These are phyloP conservation scores for Pseudonitzschia multiseries DNA, from an alignment of 108 stramenopile species.

Conservation along the genomic window DNA sequence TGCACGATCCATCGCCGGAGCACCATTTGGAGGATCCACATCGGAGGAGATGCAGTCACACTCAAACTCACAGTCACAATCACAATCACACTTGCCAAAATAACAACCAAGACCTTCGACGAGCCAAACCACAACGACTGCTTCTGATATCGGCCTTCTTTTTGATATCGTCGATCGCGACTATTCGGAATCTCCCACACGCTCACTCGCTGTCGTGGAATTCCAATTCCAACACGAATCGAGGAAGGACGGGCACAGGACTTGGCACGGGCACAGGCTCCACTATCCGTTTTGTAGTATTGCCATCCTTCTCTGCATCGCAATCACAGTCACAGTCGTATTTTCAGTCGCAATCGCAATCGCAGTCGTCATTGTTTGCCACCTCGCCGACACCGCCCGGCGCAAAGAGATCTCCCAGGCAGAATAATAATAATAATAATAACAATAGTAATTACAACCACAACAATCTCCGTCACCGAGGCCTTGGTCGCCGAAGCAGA, in stretches of 20 bases:
- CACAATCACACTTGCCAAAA: too few species aligned
- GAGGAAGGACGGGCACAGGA: neutral
- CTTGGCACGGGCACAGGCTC: neutral
- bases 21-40: too few species aligned
- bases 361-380: neutral
- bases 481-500: too few species aligned
- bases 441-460: neutral
- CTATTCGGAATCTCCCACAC: neutral
- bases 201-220: slow-evolving; percentile 2
- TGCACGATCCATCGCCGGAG: too few species aligned
- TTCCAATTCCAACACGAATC: neutral
- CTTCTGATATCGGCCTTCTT: neutral
- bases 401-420: neutral
- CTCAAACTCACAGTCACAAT: too few species aligned
- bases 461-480: too few species aligned
- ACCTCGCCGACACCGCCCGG: neutral
- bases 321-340: too few species aligned
- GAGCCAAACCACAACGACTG: too few species aligned
- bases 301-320: neutral
- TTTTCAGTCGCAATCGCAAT: too few species aligned
- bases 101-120: too few species aligned
- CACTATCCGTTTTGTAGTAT: neutral
- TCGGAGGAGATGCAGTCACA: too few species aligned
- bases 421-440: neutral
- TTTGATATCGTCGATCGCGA: neutral